Conservation (phyloP, 225 moss, liverwort and hornwort species). For the Bryum argenteum region DNA sequence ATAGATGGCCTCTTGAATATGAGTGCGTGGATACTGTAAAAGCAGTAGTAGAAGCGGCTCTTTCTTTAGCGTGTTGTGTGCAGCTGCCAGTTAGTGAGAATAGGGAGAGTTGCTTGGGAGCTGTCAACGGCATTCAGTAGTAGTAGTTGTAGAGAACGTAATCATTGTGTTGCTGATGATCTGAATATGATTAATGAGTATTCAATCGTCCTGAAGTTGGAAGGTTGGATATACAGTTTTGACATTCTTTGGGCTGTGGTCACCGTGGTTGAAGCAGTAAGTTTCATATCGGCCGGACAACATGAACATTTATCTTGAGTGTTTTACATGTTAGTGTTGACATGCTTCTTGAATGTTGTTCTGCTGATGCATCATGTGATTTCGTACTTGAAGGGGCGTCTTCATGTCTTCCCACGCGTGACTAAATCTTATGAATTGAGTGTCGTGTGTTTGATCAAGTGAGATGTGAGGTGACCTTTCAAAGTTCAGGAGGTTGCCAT, state of each 20-base stretch:
- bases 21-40: neutral
- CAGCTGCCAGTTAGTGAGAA: neutral
- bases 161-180: neutral
- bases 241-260: conserved; percentile 4
- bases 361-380: no score
- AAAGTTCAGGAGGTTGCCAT: no score
- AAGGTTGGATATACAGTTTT: conserved; percentile 24
- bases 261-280: neutral
- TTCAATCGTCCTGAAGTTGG: conserved; percentile 15
- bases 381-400: no score
- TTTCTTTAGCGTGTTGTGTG: neutral
- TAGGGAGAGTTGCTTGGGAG: conserved; percentile 7
- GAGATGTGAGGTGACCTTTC: no score
- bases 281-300: neutral
- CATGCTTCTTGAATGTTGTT: no score
- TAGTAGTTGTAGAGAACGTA: neutral
- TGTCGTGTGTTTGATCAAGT: no score
- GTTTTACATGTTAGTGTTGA: no score
- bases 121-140: conserved; percentile 17
- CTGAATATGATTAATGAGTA: conserved; percentile 1
- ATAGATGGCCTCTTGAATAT: no score
- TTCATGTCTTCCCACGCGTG: no score
- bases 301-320: no score
- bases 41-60: neutral
- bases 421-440: no score